phyloP scores from a whole-genome alignment of 345 rosid genomes.

The Melastoma malabathricum region DNA sequence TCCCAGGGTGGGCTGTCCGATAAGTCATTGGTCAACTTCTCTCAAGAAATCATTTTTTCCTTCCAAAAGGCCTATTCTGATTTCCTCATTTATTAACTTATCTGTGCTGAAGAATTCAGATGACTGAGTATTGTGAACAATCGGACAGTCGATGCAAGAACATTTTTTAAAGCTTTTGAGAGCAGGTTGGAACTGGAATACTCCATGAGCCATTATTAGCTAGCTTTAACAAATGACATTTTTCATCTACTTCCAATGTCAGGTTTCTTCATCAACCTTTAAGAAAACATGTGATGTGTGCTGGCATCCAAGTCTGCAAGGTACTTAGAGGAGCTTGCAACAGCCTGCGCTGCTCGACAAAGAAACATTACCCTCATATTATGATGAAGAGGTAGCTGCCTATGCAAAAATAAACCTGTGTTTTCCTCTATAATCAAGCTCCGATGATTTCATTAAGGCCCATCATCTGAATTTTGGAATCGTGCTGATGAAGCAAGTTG shows the following conservation, averaged over 20 bases:
- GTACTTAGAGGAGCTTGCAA: constrained; percentile 52
- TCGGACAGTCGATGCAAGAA: constrained; percentile 87
- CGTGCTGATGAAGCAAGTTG: constrained; percentile 59
- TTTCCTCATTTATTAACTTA: not conserved
- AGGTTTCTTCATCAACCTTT: constrained; percentile 57
- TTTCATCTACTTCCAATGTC: not conserved
- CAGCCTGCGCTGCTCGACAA: constrained; percentile 25
- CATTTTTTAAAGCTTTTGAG: constrained; percentile 85
- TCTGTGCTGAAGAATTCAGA: constrained; percentile 23
- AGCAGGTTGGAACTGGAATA: constrained; percentile 42
- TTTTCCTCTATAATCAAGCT: constrained; percentile 23
- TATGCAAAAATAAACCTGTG: constrained; percentile 8
- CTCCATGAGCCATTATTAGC: not conserved
- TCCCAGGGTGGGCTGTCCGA: constrained; percentile 31
- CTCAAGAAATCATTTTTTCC: constrained; percentile 29
- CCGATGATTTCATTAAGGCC: constrained; percentile 26
- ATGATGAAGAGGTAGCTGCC: constrained; percentile 42
- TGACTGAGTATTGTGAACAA: constrained; percentile 81
- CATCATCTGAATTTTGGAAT: constrained; percentile 84
- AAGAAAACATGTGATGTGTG: constrained; percentile 78
- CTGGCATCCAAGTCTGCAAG: constrained; percentile 53
- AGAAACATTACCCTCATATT: constrained; percentile 44
- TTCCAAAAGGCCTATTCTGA: constrained; percentile 3
- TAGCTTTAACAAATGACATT: too few relatives aligned
- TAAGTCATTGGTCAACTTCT: constrained; percentile 55